These are phyloP conservation scores for Talaromyces piceae DNA, from an alignment of 2,329 filamentous ascomycete genomes.

Conservation along the genomic window DNA sequence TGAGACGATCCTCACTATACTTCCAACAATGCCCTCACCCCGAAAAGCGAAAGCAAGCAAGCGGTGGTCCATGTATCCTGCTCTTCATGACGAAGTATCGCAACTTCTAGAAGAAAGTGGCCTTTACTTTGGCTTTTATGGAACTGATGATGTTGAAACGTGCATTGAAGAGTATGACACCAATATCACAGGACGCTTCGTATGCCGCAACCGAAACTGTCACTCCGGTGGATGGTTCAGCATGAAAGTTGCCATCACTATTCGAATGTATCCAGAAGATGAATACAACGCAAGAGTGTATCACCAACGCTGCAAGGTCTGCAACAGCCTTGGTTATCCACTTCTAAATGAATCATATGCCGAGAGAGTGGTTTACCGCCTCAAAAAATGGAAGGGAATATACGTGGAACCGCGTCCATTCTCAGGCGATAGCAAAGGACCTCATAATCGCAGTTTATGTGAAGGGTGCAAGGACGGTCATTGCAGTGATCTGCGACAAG, in stretches of 20 bases:
- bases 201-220: conserved; percentile 29
- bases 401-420: conserved; percentile 15
- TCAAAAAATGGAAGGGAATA: conserved; percentile 36
- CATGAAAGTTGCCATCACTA: conserved; percentile 36
- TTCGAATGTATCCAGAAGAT: conserved; percentile 30
- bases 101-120: conserved; percentile 21
- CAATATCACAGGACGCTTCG: conserved; percentile 37
- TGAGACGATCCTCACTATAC: too few relatives aligned
- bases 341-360: conserved; percentile 33
- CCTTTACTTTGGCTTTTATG: conserved; percentile 27
- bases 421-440: conserved; percentile 16
- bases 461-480: conserved; percentile 28
- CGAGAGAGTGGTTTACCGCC: conserved; percentile 36
- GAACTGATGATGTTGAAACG: conserved; percentile 19
- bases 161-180: conserved; percentile 29
- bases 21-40: too few relatives aligned
- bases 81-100: conserved; percentile 18
- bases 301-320: conserved; percentile 34
- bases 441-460: conserved; percentile 22
- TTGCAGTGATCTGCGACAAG: too few relatives aligned
- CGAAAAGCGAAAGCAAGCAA: not conserved
- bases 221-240: conserved; percentile 30
- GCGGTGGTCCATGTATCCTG: not conserved
- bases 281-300: conserved; percentile 42
- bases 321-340: conserved; percentile 27